phyloP scores from a whole-genome alignment of 2,329 filamentous ascomycete genomes.

The Magnaporthales sp. region DNA sequence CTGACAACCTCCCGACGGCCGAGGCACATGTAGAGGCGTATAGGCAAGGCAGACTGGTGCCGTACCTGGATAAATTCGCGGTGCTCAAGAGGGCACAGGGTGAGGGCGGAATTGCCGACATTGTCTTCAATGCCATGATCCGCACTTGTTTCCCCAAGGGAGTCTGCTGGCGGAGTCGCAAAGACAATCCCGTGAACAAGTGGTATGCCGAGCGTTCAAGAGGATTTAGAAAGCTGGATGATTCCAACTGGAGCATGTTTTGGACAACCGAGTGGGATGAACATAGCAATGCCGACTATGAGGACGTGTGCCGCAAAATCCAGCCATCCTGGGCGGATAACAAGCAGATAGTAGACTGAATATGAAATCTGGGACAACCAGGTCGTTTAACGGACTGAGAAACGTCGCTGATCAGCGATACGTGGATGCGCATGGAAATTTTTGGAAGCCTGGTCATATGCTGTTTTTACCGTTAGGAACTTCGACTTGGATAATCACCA shows the following conservation, averaged over 20 bases:
- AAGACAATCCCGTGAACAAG: constrained; percentile 93
- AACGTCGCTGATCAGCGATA: not conserved
- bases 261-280: constrained; percentile 73
- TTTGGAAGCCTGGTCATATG: not conserved
- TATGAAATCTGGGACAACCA: not conserved
- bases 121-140: constrained; percentile 95
- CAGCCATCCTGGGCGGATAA: constrained; percentile 56
- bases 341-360: constrained; percentile 47
- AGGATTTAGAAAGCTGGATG: constrained; percentile 73
- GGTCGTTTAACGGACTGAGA: not conserved
- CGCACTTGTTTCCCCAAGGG: constrained; percentile 78
- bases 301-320: constrained; percentile 61
- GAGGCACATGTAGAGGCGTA: constrained; percentile 45
- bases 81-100: constrained; percentile 84
- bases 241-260: constrained; percentile 95
- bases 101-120: constrained; percentile 84
- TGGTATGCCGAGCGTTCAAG: constrained; percentile 95
- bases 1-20: constrained; percentile 24
- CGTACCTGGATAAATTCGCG: constrained; percentile 96
- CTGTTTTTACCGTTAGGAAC: no score
- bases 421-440: not conserved
- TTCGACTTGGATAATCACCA: no score
- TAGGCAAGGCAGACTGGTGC: constrained; percentile 59
- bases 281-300: constrained; percentile 57
- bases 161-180: constrained; percentile 85